Evolutionary conservation across 129 eudicot genomes (phyloP).

Genomic region (Saposhnikovia divaricata): DNA sequence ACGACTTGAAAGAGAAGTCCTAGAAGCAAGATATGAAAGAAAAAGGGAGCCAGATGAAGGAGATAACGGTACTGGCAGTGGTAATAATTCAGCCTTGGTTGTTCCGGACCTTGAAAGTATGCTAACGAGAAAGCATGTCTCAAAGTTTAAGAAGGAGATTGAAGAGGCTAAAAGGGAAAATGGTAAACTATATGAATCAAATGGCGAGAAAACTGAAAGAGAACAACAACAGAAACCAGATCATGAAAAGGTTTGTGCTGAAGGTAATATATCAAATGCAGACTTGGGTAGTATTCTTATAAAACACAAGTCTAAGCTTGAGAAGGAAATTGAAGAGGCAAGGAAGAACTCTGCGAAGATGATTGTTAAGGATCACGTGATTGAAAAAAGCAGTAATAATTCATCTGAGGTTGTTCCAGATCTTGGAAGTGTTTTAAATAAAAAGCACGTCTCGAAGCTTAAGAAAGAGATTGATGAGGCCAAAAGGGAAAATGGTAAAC

Average conservation of each 20-base stretch:
- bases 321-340: slow-evolving; percentile 60
- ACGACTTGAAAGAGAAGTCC: slow-evolving; percentile 67
- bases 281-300: slow-evolving; percentile 59
- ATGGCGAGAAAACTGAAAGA: slow-evolving; percentile 27
- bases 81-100: slow-evolving; percentile 12
- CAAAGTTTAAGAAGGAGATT: slow-evolving; percentile 6
- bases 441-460: slow-evolving; percentile 8
- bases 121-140: slow-evolving; percentile 10
- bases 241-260: slow-evolving; percentile 1
- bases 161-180: slow-evolving; percentile 25
- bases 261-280: not conserved
- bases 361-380: slow-evolving; percentile 15
- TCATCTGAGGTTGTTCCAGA: slow-evolving; percentile 24
- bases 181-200: slow-evolving; percentile 23
- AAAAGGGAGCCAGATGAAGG: not conserved
- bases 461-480: slow-evolving; percentile 13
- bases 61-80: not conserved
- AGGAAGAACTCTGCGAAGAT: slow-evolving; percentile 17
- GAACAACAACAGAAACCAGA: not conserved
- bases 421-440: slow-evolving; percentile 3
- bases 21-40: slow-evolving; percentile 45
- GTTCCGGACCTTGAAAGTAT: slow-evolving; percentile 19
- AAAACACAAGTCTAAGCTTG: slow-evolving; percentile 63
- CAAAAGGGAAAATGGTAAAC: slow-evolving; percentile 25
- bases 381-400: slow-evolving; percentile 5